Base-by-base conservation (phyloP, 2,329 filamentous ascomycete species). In the Gyromitra esculenta region DNA sequence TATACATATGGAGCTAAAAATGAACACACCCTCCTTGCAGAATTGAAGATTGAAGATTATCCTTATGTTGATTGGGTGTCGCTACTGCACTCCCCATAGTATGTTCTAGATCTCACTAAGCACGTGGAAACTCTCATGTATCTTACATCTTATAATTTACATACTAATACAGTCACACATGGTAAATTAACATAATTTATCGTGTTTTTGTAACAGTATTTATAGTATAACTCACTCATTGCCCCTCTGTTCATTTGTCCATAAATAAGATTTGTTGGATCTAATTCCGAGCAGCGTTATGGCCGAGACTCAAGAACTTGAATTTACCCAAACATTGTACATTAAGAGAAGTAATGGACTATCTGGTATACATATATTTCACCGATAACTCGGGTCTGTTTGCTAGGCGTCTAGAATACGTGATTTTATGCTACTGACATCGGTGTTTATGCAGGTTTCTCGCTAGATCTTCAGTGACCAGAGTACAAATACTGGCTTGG, bases 361-460 rank as follows among this genome's bases (percentile, higher is more conserved):
- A 57, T 57, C 54, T 45, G 15, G 41, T 45, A 15, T 37, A 13
- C 15, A 15, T 37, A 13, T 57, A 31, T 13, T 35, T 37, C 52
- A 35, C 31, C 11, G 21, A 56, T 57, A n/a, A 57, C 54, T 37
- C 54, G 54, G 54, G 54, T 57, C 54, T 37, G 50, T 31, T 9
- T n/a, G 21, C 18, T 5, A 45, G 15, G 43, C 11, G 4, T 15
- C 50, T 8, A 11, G 18, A 54, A 21, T 13, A 11, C 18, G 18
- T 8, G 50, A 2, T 13, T 54, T 54, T n/a, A 5, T 13, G 13
- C 7, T 54, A 54, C 50, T 25, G 11, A 18, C 31, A 37, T 57
- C 54, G 54, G 54, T 37, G 54, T 39, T 57, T 37, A 39, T 39
- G 31, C 48, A 21, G 8, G n/a, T 39, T 37, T 25, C 31, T 57